These are phyloP conservation scores for Fagopyrum homotropicum DNA, from an alignment of 148 eudicot genomes.

Conservation along the genomic window DNA sequence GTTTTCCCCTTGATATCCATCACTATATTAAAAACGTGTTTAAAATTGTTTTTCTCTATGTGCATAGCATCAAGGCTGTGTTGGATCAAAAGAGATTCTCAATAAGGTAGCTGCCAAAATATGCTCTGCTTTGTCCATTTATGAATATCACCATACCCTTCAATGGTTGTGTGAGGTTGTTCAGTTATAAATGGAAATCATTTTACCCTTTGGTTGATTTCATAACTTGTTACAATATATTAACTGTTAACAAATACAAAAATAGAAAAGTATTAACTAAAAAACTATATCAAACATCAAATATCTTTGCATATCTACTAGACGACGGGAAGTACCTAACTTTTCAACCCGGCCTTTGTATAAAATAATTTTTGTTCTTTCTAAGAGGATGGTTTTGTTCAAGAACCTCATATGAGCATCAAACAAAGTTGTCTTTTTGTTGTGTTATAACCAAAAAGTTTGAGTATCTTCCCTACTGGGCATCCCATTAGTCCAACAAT, in stretches of 20 bases:
- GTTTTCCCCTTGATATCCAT: not conserved
- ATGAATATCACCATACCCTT: no score
- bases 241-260: no score
- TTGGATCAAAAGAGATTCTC: not conserved
- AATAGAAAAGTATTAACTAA: no score
- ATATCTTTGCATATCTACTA: no score
- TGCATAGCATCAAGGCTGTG: slow-evolving; percentile 8
- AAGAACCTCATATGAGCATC: slow-evolving; percentile 3
- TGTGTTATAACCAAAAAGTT: not conserved
- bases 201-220: no score
- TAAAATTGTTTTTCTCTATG: slow-evolving; percentile 12
- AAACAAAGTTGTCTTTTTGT: slow-evolving; percentile 6
- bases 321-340: no score
- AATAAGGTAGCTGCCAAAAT: not conserved
- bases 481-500: not conserved
- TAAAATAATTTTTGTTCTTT: not conserved
- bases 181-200: no score
- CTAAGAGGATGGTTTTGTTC: not conserved
- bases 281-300: no score
- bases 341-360: no score
- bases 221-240: no score
- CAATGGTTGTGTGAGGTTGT: no score
- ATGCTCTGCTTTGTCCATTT: no score
- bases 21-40: not conserved
- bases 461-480: not conserved